Base-by-base conservation (phyloP, 306 rosid species). In the Castanopsis chinensis region DNA sequence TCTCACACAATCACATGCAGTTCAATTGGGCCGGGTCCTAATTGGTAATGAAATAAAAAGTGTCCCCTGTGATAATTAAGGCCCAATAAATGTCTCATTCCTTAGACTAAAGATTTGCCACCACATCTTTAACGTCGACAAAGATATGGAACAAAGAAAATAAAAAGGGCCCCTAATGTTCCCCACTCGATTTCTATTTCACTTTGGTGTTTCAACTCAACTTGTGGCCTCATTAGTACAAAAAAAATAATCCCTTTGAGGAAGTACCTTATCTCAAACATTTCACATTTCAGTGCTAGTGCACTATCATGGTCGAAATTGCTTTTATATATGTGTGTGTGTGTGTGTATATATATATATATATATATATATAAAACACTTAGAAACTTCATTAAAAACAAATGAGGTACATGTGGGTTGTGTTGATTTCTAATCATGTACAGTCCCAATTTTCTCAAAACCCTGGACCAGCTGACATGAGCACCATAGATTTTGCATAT, bases 401-500 rank as follows among this genome's bases (percentile, higher is more conserved):
- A 32, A 80, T 52, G 64, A 74, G 59, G 1, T 78, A 80, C 80
- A 49, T 32, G 28, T 76, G 64, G 51, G 78, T 35, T 63, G 15
- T 68, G 43, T 45, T 51, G 49, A 30, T 72, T 23, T 72, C 52
- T 28, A 71, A 71, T 61, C 37, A 60, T 14, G 58, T 1, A 25
- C 32, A 35, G 21, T 18, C 64, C 51, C 6, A 20, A 58, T 78
- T 60, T 68, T 2, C 23, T 41, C 45, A 41, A 41, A 41, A 80
- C 49, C 25, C 7, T 80, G 82, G 78, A 69, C 77, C 23, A 37
- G 71, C 77, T 76, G 86, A 84, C 79, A 83, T 76, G 59, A 70
- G 88, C 65, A 76, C 68, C 88, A 77, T 65, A 77, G 76, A 82
- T 80, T 80, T 64, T 80, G 58, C 54, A 25, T 65, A 28, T 45